These are phyloP conservation scores for Fomitiporia mediterranea DNA, from an alignment of 1,284 basidiomycete species.

Conservation along the genomic window DNA sequence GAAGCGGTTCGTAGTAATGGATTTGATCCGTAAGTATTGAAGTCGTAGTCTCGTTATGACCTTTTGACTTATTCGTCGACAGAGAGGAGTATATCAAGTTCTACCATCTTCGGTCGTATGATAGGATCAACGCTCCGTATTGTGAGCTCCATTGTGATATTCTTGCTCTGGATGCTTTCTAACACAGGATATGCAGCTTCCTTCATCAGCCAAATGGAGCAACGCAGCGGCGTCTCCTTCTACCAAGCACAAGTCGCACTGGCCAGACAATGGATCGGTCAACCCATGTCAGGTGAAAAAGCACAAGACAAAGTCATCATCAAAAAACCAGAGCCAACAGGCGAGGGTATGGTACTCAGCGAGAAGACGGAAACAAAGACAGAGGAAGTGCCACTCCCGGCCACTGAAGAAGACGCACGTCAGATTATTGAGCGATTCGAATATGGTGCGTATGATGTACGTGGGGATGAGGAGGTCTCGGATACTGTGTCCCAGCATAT, in stretches of 20 bases:
- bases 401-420: slow-evolving; percentile 58
- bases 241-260: slow-evolving; percentile 84
- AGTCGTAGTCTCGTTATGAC: slow-evolving; percentile 1
- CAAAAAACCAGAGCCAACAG: slow-evolving; percentile 43
- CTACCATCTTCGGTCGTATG: slow-evolving; percentile 87
- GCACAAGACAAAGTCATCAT: slow-evolving; percentile 49
- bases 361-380: slow-evolving; percentile 52
- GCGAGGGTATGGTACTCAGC: slow-evolving; percentile 36
- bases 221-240: slow-evolving; percentile 74
- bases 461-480: slow-evolving; percentile 55
- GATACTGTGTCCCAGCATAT: slow-evolving; percentile 81
- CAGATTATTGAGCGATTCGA: slow-evolving; percentile 65
- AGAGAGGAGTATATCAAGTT: slow-evolving; percentile 61
- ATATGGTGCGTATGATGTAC: slow-evolving; percentile 46
- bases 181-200: slow-evolving; percentile 33
- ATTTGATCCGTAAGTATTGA: slow-evolving; percentile 65
- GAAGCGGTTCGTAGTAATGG: slow-evolving; percentile 77
- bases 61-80: background rate
- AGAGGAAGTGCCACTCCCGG: slow-evolving; percentile 62
- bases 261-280: slow-evolving; percentile 75
- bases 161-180: background rate
- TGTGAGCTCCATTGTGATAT: slow-evolving; percentile 34
- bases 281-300: slow-evolving; percentile 35
- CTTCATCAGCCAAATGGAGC: slow-evolving; percentile 67
- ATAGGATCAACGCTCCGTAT: slow-evolving; percentile 82